These are phyloP conservation scores for Trifolium dubium DNA, from an alignment of 306 rosid genomes.

Conservation along the genomic window DNA sequence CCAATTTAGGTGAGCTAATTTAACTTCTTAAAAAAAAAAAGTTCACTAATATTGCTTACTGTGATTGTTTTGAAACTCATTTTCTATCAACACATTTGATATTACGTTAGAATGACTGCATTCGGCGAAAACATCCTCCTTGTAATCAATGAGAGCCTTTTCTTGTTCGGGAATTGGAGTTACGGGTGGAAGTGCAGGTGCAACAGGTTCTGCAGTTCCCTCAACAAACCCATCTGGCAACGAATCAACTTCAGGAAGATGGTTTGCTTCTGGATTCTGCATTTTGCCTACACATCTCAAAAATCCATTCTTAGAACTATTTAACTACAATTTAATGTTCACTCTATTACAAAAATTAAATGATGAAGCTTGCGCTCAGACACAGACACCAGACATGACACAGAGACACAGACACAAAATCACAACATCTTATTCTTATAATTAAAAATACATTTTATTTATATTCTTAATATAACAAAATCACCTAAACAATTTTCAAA, in stretches of 20 bases:
- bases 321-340: slow-evolving; percentile 27
- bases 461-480: slow-evolving; percentile 27
- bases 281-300: slow-evolving; percentile 59
- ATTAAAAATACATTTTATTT: background rate
- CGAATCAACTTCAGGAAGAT: slow-evolving; percentile 91
- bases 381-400: no score
- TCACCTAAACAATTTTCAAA: slow-evolving; percentile 16
- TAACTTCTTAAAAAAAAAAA: background rate
- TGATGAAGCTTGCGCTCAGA: no score
- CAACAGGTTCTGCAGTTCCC: slow-evolving; percentile 63
- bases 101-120: slow-evolving; percentile 46
- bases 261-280: slow-evolving; percentile 79
- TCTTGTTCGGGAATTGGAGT: slow-evolving; percentile 69
- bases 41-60: slow-evolving; percentile 49
- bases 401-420: no score
- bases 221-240: slow-evolving; percentile 94
- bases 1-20: no score
- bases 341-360: background rate
- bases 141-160: slow-evolving; percentile 49
- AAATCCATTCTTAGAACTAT: slow-evolving; percentile 36
- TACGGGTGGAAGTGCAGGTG: slow-evolving; percentile 75
- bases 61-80: slow-evolving; percentile 51
- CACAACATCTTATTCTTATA: no score
- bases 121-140: slow-evolving; percentile 49
- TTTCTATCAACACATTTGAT: slow-evolving; percentile 41